Evolutionary conservation across 2,329 filamentous ascomycete species (phyloP), one percentile per base, ranked within the genome.

Genomic region (Fusarium coffeatum): DNA sequence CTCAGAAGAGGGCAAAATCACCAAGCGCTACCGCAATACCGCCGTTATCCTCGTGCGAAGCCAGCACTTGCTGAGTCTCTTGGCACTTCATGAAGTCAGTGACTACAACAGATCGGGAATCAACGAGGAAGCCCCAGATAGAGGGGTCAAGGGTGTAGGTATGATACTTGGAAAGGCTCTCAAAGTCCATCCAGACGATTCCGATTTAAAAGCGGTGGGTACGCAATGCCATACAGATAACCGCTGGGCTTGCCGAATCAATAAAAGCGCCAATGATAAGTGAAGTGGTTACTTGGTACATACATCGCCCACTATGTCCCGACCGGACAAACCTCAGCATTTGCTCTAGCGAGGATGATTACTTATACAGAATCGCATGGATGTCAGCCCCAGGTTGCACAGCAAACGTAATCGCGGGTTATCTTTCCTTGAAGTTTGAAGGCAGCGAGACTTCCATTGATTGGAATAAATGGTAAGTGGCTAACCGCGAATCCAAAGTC

Each of bases 1-100:
- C 11, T 50, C 22, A n/a, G 55, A 61, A 41, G 53, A 59, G 22
- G 28, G 54, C 8, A 34, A 48, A 48, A 59, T 7, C 20, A 50
- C 8, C 34, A 50, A 54, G 22, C 62, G 66, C 27, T 59, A 49
- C 22, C 51, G 64, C 13, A 54, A 69, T 23, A 49, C 23, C 13
- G 50, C 64, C 32, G 41, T 41, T 20, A 9, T 69, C 11, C 40
- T 69, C 18, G 11, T 27, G 25, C 25, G 25, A 27, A 27, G 25
- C 9, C 25, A 27, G 25, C 25, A 27, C 25, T 10, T 27, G 25
- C 25, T 27, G 1, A 27, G 9, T 10, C 25, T 27, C 9, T 27
- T 27, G 25, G 9, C 9, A 27, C 9, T 27, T 27, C 25, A 27
- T 27, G 25, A 27, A 27, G 9, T 27, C 25, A 27, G 25, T 27